Percentiles rank a stretch among this genome's conserved stretches.
Conservation (phyloP, 768 basidiomycete genomes). For the Macrocybe gigantea region DNA sequence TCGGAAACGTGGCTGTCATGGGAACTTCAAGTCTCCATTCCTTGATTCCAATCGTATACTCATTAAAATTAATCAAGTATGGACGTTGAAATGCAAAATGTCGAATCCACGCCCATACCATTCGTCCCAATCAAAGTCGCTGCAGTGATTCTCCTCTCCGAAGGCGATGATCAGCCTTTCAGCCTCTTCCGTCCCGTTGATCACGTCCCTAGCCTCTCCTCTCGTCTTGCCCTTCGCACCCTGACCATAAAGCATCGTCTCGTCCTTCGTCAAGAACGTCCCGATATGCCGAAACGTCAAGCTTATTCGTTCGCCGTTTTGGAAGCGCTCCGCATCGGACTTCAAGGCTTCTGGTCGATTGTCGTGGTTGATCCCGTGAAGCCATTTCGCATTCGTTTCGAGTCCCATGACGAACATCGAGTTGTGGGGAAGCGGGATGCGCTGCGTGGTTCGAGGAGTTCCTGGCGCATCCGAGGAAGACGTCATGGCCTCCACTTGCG, state of each 20-base stretch:
- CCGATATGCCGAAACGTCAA: constrained; percentile 74
- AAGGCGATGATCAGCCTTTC: constrained; percentile 53
- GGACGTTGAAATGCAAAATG: constrained; percentile 48
- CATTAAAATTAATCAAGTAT: not conserved
- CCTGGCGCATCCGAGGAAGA: not conserved
- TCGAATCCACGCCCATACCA: constrained; percentile 66
- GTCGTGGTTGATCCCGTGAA: constrained; percentile 74
- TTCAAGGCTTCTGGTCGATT: constrained; percentile 57
- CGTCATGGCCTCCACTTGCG: constrained; percentile 2
- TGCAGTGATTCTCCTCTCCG: constrained; percentile 68
- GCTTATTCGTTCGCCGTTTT: constrained; percentile 62
- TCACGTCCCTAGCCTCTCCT: constrained; percentile 47
- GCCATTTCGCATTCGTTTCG: constrained; percentile 66
- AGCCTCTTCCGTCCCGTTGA: constrained; percentile 44
- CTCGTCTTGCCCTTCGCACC: constrained; percentile 62
- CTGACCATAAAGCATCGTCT: constrained; percentile 59
- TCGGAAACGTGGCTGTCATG: too few relatives aligned
- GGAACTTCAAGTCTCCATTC: too few relatives aligned
- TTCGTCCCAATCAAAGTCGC: constrained; percentile 64
- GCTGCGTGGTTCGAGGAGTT: constrained; percentile 33
- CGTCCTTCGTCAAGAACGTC: constrained; percentile 57
- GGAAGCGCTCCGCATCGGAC: constrained; percentile 44
- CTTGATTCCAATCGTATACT: not conserved
- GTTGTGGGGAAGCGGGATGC: constrained; percentile 72
- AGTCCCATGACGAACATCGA: constrained; percentile 80